Percentiles rank a stretch among this genome's conserved stretches.
phyloP scores from a whole-genome alignment of 305 asterid genomes.

The Fraxinus sp. region DNA sequence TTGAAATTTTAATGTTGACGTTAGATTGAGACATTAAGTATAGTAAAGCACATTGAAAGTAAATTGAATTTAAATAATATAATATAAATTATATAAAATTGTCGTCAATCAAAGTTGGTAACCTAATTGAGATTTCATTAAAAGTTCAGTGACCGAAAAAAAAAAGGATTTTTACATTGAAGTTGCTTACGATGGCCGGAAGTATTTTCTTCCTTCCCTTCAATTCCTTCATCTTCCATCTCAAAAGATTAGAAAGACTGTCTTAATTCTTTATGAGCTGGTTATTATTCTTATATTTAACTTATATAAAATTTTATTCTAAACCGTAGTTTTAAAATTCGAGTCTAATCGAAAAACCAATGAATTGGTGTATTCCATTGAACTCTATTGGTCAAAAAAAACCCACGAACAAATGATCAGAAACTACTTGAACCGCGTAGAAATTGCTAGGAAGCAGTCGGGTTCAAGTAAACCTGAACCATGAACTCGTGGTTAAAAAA shows the following conservation, averaged over 20 bases:
- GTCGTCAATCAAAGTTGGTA: background rate
- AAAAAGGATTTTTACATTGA: background rate
- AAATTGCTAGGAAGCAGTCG: background rate
- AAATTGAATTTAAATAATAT: background rate
- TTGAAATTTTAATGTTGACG: background rate
- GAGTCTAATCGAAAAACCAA: background rate
- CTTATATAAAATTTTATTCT: background rate
- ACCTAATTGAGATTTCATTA: background rate
- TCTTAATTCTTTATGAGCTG: background rate
- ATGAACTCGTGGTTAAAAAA: background rate
- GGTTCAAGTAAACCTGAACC: background rate
- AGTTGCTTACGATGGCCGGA: background rate
- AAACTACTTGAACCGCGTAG: background rate
- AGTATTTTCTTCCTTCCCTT: background rate
- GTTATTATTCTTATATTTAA: background rate
- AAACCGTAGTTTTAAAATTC: background rate
- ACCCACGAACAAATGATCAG: background rate
- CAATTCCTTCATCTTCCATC: background rate
- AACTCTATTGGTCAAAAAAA: background rate
- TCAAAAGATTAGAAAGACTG: background rate
- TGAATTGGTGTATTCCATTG: background rate
- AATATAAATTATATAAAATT: too few relatives aligned
- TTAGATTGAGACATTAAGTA: background rate
- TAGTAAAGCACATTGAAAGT: background rate
- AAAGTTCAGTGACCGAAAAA: too few relatives aligned